Evolutionary conservation across 176 grass and related monocot species (phyloP).

Genomic region (Juncus inflexus): DNA sequence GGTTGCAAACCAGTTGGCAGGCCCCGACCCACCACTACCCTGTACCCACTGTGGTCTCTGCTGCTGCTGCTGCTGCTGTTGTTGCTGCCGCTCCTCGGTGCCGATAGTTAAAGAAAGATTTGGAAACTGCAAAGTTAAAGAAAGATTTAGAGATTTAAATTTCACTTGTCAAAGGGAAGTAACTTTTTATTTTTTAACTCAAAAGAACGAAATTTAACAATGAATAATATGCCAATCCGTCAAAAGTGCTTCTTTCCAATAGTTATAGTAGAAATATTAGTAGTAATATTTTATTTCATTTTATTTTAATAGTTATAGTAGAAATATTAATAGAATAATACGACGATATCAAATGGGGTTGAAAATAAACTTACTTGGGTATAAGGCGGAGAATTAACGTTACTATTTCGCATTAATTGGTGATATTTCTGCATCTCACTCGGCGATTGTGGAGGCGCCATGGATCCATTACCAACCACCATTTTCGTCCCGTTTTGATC

Average conservation of each 20-base stretch:
- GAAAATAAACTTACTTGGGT: constrained; percentile 43
- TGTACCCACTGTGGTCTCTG: constrained; percentile 31
- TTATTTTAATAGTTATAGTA: too few species aligned
- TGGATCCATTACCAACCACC: constrained; percentile 21
- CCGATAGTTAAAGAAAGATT: constrained; percentile 47
- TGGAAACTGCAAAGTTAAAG: constrained; percentile 3
- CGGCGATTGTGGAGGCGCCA: background rate
- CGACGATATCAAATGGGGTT: background rate
- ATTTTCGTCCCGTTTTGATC: constrained; percentile 16
- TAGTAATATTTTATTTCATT: too few species aligned
- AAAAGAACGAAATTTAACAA: too few species aligned
- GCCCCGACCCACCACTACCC: constrained; percentile 19
- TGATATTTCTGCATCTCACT: constrained; percentile 7
- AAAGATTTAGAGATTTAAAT: background rate
- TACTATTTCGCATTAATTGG: constrained; percentile 26
- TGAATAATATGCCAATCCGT: too few species aligned
- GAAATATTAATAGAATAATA: background rate
- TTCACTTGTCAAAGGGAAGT: too few species aligned
- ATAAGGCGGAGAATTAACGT: constrained; percentile 31
- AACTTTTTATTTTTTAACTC: too few species aligned
- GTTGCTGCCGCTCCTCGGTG: constrained; percentile 30
- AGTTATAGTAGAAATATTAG: background rate
- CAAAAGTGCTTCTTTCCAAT: too few species aligned
- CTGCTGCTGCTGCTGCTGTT: constrained; percentile 33
- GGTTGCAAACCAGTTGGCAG: constrained; percentile 35